phyloP scores from a whole-genome alignment of 2,329 filamentous ascomycete species.

The Neonectria hederae region DNA sequence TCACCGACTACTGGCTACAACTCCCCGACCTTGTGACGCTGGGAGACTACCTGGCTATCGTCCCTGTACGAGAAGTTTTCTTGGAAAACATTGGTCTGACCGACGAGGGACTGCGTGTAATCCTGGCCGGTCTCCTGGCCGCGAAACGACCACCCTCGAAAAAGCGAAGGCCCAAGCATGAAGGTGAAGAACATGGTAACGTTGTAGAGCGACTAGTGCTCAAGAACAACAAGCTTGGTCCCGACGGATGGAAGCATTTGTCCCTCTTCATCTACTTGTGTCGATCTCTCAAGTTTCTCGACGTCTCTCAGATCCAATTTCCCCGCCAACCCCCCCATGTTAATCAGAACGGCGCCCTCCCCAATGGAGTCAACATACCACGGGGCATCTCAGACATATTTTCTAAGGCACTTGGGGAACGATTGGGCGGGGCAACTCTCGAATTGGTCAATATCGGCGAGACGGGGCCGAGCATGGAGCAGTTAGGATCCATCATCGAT shows the following conservation, averaged over 20 bases:
- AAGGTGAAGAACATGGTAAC: slow-evolving; percentile 65
- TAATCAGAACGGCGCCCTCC: slow-evolving; percentile 42
- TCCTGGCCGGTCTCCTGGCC: slow-evolving; percentile 86
- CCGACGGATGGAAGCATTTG: slow-evolving; percentile 91
- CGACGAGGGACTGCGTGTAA: slow-evolving; percentile 86
- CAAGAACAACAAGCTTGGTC: slow-evolving; percentile 90
- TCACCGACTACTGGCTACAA: slow-evolving; percentile 86
- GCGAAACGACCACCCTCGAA: slow-evolving; percentile 73
- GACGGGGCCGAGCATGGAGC: slow-evolving; percentile 75
- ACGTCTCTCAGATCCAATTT: slow-evolving; percentile 86
- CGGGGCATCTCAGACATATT: slow-evolving; percentile 67
- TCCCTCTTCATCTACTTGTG: slow-evolving; percentile 92
- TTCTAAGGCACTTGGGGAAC: slow-evolving; percentile 77
- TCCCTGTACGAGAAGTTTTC: slow-evolving; percentile 86
- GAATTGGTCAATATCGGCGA: slow-evolving; percentile 87
- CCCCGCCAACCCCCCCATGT: slow-evolving; percentile 57
- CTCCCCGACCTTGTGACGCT: slow-evolving; percentile 85
- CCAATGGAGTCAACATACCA: slow-evolving; percentile 48
- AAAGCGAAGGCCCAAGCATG: slow-evolving; percentile 58
- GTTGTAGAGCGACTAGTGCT: slow-evolving; percentile 87
- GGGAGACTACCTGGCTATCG: slow-evolving; percentile 92
- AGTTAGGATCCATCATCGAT: slow-evolving; percentile 81
- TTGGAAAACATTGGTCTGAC: slow-evolving; percentile 88
- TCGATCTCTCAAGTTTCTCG: slow-evolving; percentile 83
- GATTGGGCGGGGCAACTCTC: slow-evolving; percentile 77